A percentile compares a stretch with the other conserved stretches of the same genome.
These are phyloP conservation scores for Sophora flavescens DNA, from an alignment of 306 rosid genomes.

Conservation along the genomic window DNA sequence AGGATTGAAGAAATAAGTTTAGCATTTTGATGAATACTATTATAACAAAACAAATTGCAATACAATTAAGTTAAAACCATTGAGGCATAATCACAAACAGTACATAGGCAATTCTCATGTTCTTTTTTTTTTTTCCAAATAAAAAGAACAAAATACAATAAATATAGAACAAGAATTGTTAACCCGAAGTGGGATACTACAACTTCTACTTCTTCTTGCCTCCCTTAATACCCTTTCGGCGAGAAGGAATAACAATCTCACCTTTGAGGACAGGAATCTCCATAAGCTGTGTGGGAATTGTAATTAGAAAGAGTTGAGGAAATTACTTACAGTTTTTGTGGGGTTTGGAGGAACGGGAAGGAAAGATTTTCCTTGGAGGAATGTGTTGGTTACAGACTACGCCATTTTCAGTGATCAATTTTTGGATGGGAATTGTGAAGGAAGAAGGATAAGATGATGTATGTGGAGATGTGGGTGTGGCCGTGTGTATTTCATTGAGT, in stretches of 20 bases:
- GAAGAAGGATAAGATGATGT: conserved; percentile 42
- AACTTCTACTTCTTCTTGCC: conserved; percentile 76
- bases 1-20: too few relatives aligned
- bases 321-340: conserved; percentile 37
- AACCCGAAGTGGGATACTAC: too few relatives aligned
- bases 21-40: too few relatives aligned
- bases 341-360: conserved; percentile 28
- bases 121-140: too few relatives aligned
- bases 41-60: too few relatives aligned
- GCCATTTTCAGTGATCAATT: conserved; percentile 57
- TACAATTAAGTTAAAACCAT: too few relatives aligned
- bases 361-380: conserved; percentile 58
- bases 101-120: too few relatives aligned
- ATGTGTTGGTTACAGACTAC: conserved; percentile 60
- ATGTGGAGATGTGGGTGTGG: conserved; percentile 13
- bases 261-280: conserved; percentile 88
- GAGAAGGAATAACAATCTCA: conserved; percentile 75
- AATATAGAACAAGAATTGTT: too few relatives aligned
- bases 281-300: conserved; percentile 55
- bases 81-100: too few relatives aligned
- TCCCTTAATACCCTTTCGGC: conserved; percentile 71
- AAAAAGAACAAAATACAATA: too few relatives aligned
- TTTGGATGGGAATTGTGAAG: neutral
- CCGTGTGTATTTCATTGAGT: neutral
- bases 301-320: neutral